Conservation (phyloP, 257 asterid genomes). For the Euphrasia confusa region DNA sequence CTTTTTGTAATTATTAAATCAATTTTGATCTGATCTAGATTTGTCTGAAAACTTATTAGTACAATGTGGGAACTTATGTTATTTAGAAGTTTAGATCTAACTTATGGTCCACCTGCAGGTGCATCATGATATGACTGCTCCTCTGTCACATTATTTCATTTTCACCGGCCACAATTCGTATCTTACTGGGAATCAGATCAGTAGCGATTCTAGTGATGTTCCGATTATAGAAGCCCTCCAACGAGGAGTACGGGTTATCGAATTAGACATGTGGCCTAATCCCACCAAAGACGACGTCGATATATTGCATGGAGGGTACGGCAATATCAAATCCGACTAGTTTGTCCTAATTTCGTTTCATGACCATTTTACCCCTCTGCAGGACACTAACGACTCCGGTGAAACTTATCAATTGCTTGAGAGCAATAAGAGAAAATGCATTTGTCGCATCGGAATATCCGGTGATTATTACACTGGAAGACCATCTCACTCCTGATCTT, state of each 20-base stretch:
- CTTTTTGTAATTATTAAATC: background rate
- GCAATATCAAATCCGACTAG: background rate
- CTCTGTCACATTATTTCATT: slow-evolving; percentile 66
- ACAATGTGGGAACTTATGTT: no score
- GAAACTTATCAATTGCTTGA: slow-evolving; percentile 56
- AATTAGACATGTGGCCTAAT: slow-evolving; percentile 86
- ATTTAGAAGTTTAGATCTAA: no score
- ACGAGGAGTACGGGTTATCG: slow-evolving; percentile 72
- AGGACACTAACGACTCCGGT: slow-evolving; percentile 80
- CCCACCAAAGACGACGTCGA: slow-evolving; percentile 57
- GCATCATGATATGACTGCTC: slow-evolving; percentile 64
- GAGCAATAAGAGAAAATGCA: slow-evolving; percentile 59
- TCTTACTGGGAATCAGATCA: slow-evolving; percentile 72
- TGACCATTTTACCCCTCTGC: slow-evolving; percentile 3
- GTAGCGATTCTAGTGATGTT: slow-evolving; percentile 60
- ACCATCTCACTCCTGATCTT: slow-evolving; percentile 67
- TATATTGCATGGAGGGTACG: slow-evolving; percentile 83
- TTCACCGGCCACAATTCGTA: slow-evolving; percentile 79
- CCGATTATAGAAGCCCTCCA: slow-evolving; percentile 63
- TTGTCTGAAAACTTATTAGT: no score
- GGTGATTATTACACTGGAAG: slow-evolving; percentile 70
- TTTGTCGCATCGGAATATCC: slow-evolving; percentile 74
- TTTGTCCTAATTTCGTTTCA: background rate
- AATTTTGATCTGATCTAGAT: no score
- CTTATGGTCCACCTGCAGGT: slow-evolving; percentile 39